These are phyloP conservation scores for Passiflora organensis DNA, from an alignment of 345 rosid genomes.

Conservation along the genomic window DNA sequence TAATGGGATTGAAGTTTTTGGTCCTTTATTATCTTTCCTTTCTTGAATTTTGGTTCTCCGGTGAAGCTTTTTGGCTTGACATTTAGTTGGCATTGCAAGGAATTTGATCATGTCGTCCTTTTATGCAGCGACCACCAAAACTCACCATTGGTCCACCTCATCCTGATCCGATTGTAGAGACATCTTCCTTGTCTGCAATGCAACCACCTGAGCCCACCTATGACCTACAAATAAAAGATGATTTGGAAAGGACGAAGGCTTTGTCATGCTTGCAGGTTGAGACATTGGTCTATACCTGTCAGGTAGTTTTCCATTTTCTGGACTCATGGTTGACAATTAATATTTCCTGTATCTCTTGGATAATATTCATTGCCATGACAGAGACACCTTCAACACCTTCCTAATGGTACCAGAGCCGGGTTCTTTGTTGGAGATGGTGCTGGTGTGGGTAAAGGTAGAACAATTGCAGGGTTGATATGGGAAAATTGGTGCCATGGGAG, in stretches of 20 bases:
- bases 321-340: constrained; percentile 17
- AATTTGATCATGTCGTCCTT: constrained; percentile 2
- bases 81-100: constrained; percentile 9
- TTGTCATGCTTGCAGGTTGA: constrained; percentile 98
- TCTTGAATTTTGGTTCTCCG: constrained; percentile 8
- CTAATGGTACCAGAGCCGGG: constrained; percentile 80
- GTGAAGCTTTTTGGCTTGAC: constrained; percentile 11
- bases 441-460: constrained; percentile 98
- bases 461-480: constrained; percentile 94
- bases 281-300: constrained; percentile 94
- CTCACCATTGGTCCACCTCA: constrained; percentile 90
- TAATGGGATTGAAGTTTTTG: neutral
- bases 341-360: constrained; percentile 24
- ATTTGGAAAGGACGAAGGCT: constrained; percentile 60
- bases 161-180: constrained; percentile 96
- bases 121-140: constrained; percentile 75
- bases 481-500: constrained; percentile 90
- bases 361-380: constrained; percentile 33
- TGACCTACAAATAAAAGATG: constrained; percentile 63
- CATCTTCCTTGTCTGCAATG: constrained; percentile 90
- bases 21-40: constrained; percentile 1
- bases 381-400: constrained; percentile 95
- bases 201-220: constrained; percentile 96
- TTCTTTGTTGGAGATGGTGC: constrained; percentile 99
- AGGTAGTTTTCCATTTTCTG: constrained; percentile 45